phyloP scores from a whole-genome alignment of 352 stramenopile species.

The Pilasporangium apinafurcum region DNA sequence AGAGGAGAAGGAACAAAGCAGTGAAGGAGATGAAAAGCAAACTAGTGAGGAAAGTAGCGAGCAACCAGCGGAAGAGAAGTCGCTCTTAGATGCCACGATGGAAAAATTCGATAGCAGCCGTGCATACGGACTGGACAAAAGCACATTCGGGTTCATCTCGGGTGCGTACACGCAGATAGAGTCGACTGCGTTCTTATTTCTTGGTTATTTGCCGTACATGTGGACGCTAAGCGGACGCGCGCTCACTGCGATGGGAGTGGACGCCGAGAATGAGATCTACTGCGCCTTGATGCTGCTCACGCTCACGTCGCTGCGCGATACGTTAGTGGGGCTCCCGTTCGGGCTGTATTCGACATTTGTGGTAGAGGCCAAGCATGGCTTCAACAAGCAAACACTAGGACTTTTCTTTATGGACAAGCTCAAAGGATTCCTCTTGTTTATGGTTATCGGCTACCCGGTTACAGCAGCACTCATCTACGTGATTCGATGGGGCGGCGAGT shows the following conservation, averaged over 20 bases:
- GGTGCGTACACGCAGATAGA: constrained; percentile 84
- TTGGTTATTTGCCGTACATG: constrained; percentile 91
- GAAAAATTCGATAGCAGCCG: constrained; percentile 92
- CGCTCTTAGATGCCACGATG: constrained; percentile 81
- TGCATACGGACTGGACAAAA: constrained; percentile 95
- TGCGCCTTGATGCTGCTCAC: constrained; percentile 64
- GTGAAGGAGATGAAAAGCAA: constrained; percentile 28
- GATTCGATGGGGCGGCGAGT: constrained; percentile 63
- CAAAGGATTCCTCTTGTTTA: constrained; percentile 88
- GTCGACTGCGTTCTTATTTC: constrained; percentile 79
- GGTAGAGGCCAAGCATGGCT: constrained; percentile 95
- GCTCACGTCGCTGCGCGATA: constrained; percentile 60
- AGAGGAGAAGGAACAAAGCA: constrained; percentile 9
- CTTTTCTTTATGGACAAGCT: constrained; percentile 96
- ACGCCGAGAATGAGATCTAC: constrained; percentile 80
- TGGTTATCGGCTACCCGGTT: constrained; percentile 69
- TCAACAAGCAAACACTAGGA: constrained; percentile 95
- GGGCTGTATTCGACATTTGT: constrained; percentile 94
- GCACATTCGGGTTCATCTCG: constrained; percentile 91
- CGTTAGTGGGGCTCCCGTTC: constrained; percentile 58
- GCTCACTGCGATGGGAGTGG: constrained; percentile 46
- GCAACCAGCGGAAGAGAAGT: constrained; percentile 10
- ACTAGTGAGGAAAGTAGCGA: constrained; percentile 11
- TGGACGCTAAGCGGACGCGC: constrained; percentile 84
- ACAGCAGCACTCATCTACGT: constrained; percentile 59